A percentile compares a stretch with the other conserved stretches of the same genome.
Evolutionary conservation across 2,329 filamentous ascomycete genomes (phyloP).

Genomic region (Colletotrichum orchidophilum): DNA sequence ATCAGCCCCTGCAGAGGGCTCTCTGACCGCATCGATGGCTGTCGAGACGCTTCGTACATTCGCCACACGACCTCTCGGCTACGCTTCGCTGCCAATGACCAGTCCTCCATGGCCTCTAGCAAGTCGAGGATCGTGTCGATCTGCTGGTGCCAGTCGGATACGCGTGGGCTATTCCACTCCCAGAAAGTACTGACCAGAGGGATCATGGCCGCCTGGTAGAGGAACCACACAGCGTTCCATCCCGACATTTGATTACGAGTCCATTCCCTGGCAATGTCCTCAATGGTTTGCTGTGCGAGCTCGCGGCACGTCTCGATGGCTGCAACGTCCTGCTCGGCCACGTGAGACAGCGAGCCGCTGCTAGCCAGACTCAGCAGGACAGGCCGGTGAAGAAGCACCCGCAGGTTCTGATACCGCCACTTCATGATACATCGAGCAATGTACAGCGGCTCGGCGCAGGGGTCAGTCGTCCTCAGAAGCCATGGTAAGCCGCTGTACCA

Average conservation of each 20-base stretch:
- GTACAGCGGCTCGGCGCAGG: slow-evolving; percentile 75
- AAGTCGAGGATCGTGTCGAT: slow-evolving; percentile 68
- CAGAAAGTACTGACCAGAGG: slow-evolving; percentile 80
- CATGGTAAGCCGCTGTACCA: slow-evolving; percentile 79
- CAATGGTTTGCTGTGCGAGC: slow-evolving; percentile 75
- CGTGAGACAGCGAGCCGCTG: slow-evolving; percentile 57
- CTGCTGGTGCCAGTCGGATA: slow-evolving; percentile 64
- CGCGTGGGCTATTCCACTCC: slow-evolving; percentile 63
- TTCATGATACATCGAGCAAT: slow-evolving; percentile 80
- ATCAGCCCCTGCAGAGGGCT: slow-evolving; percentile 44
- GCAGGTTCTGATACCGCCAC: slow-evolving; percentile 83
- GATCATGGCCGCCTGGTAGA: slow-evolving; percentile 83
- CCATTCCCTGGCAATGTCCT: slow-evolving; percentile 77
- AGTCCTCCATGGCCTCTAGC: slow-evolving; percentile 71
- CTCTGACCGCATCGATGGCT: slow-evolving; percentile 46
- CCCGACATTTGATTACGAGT: slow-evolving; percentile 79
- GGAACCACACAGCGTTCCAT: slow-evolving; percentile 85
- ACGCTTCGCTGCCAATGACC: slow-evolving; percentile 70
- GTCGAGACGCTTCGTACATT: slow-evolving; percentile 67
- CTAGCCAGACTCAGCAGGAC: slow-evolving; percentile 73
- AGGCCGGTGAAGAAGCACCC: slow-evolving; percentile 79
- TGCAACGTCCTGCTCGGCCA: slow-evolving; percentile 69
- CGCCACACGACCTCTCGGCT: slow-evolving; percentile 71
- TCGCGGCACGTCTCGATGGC: slow-evolving; percentile 75
- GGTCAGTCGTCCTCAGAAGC: slow-evolving; percentile 70